Conservation (phyloP, 2,329 filamentous ascomycete genomes). For the Xylariaceae sp. region DNA sequence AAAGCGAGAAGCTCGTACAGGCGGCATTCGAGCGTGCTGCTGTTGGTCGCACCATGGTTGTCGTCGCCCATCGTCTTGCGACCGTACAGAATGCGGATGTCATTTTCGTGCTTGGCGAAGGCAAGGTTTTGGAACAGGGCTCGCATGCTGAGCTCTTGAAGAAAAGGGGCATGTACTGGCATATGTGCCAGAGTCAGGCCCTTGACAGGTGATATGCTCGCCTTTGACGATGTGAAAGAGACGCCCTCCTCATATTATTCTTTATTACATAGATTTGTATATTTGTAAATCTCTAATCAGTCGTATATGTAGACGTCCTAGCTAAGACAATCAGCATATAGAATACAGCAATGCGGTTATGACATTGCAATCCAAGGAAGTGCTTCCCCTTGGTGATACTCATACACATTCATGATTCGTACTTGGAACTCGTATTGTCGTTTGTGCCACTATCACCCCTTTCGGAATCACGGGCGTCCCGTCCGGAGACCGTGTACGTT, state of each 20-base stretch:
- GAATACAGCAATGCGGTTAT: background rate
- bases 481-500: slow-evolving; percentile 7
- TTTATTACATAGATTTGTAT: background rate
- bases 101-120: slow-evolving; percentile 73
- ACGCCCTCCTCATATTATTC: background rate
- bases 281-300: background rate
- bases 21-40: slow-evolving; percentile 61
- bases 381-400: no score
- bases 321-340: background rate
- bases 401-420: background rate
- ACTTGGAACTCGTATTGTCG: background rate
- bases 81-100: slow-evolving; percentile 74
- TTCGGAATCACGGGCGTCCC: slow-evolving; percentile 7
- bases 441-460: slow-evolving; percentile 6
- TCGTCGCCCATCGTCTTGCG: slow-evolving; percentile 70
- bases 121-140: slow-evolving; percentile 51
- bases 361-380: no score
- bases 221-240: background rate
- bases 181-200: slow-evolving; percentile 57
- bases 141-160: slow-evolving; percentile 47
- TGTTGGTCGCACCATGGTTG: slow-evolving; percentile 60
- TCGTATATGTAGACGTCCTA: background rate
- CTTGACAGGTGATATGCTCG: slow-evolving; percentile 41
- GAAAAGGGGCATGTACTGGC: slow-evolving; percentile 51
- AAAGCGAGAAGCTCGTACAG: slow-evolving; percentile 54